Evolutionary conservation across 2,329 filamentous ascomycete genomes (phyloP).

Genomic region (Pyrenophora tritici-repentis): DNA sequence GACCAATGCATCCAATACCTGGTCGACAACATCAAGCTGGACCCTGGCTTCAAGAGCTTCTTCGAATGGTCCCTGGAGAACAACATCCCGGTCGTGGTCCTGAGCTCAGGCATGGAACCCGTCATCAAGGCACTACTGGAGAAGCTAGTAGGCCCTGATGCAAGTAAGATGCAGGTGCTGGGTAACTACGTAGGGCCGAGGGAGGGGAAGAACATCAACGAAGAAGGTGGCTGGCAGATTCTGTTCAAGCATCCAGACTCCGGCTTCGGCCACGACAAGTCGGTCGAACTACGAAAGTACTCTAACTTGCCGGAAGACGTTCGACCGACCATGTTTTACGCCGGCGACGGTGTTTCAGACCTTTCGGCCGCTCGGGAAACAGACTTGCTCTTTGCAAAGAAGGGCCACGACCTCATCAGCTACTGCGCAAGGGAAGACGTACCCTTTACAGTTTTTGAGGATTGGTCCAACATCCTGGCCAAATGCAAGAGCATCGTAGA

Average conservation of each 20-base stretch:
- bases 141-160: constrained; percentile 78
- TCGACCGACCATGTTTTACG: constrained; percentile 87
- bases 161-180: constrained; percentile 82
- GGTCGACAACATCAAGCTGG: constrained; percentile 81
- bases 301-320: constrained; percentile 68
- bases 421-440: constrained; percentile 85
- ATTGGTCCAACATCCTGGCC: constrained; percentile 78
- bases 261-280: constrained; percentile 96
- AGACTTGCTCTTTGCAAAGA: constrained; percentile 91
- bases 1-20: constrained; percentile 80
- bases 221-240: constrained; percentile 85
- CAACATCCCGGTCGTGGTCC: constrained; percentile 88
- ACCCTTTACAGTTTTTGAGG: constrained; percentile 84
- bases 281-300: constrained; percentile 86
- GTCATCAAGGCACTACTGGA: constrained; percentile 84
- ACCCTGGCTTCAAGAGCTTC: constrained; percentile 87
- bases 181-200: constrained; percentile 77
- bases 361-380: constrained; percentile 81
- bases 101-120: constrained; percentile 91
- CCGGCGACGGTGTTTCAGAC: constrained; percentile 59
- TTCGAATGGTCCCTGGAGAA: constrained; percentile 79
- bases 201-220: constrained; percentile 77
- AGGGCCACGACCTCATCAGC: constrained; percentile 82
- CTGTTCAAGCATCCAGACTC: constrained; percentile 81
- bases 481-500: constrained; percentile 76